Base-by-base conservation (phyloP, 2,329 filamentous ascomycete species). In the Fusarium pseudoanthophilum region DNA sequence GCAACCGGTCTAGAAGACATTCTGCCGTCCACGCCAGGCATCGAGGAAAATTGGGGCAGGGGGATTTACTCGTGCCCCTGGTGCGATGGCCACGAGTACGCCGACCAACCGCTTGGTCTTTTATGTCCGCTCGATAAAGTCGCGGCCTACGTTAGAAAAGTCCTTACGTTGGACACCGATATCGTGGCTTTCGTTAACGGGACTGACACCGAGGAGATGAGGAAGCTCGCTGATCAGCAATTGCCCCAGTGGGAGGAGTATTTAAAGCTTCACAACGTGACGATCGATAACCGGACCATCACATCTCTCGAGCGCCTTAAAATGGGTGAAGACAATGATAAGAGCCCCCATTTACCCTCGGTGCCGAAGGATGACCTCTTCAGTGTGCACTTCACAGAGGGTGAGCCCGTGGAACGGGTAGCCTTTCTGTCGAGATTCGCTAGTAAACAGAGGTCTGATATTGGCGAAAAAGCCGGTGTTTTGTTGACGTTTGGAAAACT, bases 31-130 rank as follows among this genome's bases (percentile, higher is more conserved):
- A 90, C 88, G 0, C 88, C 89, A 0, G 89, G 90, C 1, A 60
- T 91, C 1, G 37, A 72, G 13, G 86, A 89, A 61, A 86, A 85
- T 74, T 91, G 87, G 85, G 89, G 88, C 55, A 84, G 87, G 66
- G 90, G 89, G 11, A 86, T 91, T 58, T 91, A 82, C 80, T 91
- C 89, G 88, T 91, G 89, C 61, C 88, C 89, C 0, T 91, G 89
- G 89, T 91, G 89, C 70, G 89, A 91, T 75, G 89, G 89, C 18
- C 84, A 87, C 71, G 89, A 91, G 79, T 88, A 91, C 77, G 86
- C 85, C 0, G 88, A 90, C 75, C 88, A 91, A 69, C 66, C 84
- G 1, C 83, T 91, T 3, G 89, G 89, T 3, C 82, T 91, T 39
- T 77, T 92, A 0, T 85, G 83, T 4, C 70, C 81, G 2, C 78